Percentiles rank a stretch among this genome's conserved stretches.
These are phyloP conservation scores for Garcia nutans DNA, from an alignment of 345 rosid genomes.

Conservation along the genomic window DNA sequence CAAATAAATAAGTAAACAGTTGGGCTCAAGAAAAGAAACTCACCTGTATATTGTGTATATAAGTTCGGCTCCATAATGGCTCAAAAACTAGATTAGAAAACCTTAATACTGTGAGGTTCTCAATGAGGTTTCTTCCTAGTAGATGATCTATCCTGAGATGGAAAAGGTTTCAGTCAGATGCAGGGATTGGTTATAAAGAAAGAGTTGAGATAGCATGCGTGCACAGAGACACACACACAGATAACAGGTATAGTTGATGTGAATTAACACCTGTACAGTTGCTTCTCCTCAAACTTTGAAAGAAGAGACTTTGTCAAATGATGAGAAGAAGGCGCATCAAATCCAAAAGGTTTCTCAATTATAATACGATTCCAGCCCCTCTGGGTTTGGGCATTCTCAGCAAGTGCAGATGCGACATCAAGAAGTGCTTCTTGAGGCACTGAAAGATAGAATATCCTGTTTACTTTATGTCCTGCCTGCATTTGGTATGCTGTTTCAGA, in stretches of 20 bases:
- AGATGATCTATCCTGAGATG: slow-evolving; percentile 71
- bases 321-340: slow-evolving; percentile 52
- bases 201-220: neutral
- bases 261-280: slow-evolving; percentile 60
- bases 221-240: neutral
- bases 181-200: neutral
- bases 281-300: slow-evolving; percentile 60
- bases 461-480: slow-evolving; percentile 58
- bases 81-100: slow-evolving; percentile 76
- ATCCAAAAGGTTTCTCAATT: slow-evolving; percentile 80
- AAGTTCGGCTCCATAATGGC: slow-evolving; percentile 70
- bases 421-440: slow-evolving; percentile 83
- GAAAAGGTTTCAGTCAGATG: slow-evolving; percentile 12
- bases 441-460: slow-evolving; percentile 68
- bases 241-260: neutral
- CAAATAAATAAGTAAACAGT: neutral
- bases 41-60: slow-evolving; percentile 65
- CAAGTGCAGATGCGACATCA: slow-evolving; percentile 64
- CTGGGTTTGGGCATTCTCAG: slow-evolving; percentile 52
- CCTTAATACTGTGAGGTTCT: slow-evolving; percentile 70
- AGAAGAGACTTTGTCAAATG: slow-evolving; percentile 56
- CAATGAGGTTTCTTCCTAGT: slow-evolving; percentile 70
- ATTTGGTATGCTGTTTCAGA: slow-evolving; percentile 32
- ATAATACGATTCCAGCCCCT: slow-evolving; percentile 75
- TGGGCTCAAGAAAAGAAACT: neutral